Percentiles rank a stretch among this genome's conserved stretches.
phyloP scores from a whole-genome alignment of 352 stramenopile species.

The Discostella stelligera region DNA sequence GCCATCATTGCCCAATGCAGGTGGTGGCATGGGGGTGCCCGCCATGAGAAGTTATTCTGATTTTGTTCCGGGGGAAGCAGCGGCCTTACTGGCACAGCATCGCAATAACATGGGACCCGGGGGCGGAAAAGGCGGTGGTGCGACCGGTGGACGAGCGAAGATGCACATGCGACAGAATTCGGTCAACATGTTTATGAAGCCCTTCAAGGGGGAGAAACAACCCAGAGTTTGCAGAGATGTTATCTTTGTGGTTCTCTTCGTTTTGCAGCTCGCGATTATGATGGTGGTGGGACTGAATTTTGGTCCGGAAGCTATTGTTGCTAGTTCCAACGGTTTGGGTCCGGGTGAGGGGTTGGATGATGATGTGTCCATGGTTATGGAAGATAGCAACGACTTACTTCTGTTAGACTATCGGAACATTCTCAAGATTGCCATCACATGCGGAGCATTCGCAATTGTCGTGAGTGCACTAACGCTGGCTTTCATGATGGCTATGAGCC shows the following conservation, averaged over 20 bases:
- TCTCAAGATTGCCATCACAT: slow-evolving; percentile 63
- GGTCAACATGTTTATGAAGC: slow-evolving; percentile 73
- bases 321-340: slow-evolving; percentile 11
- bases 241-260: slow-evolving; percentile 35
- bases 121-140: neutral
- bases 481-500: slow-evolving; percentile 71
- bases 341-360: slow-evolving; percentile 20
- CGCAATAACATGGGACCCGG: slow-evolving; percentile 15
- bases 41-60: neutral
- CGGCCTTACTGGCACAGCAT: slow-evolving; percentile 15
- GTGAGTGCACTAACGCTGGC: slow-evolving; percentile 59
- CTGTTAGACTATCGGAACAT: slow-evolving; percentile 68
- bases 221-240: slow-evolving; percentile 30
- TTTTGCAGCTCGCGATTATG: slow-evolving; percentile 36
- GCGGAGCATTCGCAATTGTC: slow-evolving; percentile 65
- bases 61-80: slow-evolving; percentile 4
- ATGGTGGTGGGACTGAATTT: slow-evolving; percentile 28
- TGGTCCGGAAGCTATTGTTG: slow-evolving; percentile 45
- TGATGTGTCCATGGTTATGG: slow-evolving; percentile 2
- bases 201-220: slow-evolving; percentile 47
- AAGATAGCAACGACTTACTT: slow-evolving; percentile 10
- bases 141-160: slow-evolving; percentile 18
- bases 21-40: neutral
- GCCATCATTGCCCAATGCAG: slow-evolving; percentile 13
- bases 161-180: slow-evolving; percentile 74